Evolutionary conservation across 2,329 filamentous ascomycete species (phyloP).

Genomic region (Metarhizium brunneum): DNA sequence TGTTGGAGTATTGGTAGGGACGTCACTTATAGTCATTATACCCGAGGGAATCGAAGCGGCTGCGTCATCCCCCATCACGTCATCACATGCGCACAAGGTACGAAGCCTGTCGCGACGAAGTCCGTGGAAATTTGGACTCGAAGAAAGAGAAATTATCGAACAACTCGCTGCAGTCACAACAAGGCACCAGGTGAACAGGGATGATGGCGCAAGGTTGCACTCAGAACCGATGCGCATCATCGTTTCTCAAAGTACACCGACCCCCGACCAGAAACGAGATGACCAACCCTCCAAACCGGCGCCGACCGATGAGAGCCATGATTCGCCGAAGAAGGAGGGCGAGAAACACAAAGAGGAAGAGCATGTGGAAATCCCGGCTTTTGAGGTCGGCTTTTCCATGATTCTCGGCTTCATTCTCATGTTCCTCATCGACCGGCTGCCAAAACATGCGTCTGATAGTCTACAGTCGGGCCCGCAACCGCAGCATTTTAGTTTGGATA

Average conservation of each 20-base stretch:
- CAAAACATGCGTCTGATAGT: conserved; percentile 59
- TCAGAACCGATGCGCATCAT: not conserved
- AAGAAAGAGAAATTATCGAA: conserved; percentile 16
- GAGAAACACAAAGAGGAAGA: conserved; percentile 23
- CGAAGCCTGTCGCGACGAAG: conserved; percentile 22
- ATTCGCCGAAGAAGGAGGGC: conserved; percentile 10
- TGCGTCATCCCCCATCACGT: conserved; percentile 44
- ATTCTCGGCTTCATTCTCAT: conserved; percentile 88
- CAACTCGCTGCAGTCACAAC: conserved; percentile 12
- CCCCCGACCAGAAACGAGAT: not conserved
- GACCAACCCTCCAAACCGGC: not conserved
- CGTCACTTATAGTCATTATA: conserved; percentile 93
- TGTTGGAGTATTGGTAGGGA: conserved; percentile 88
- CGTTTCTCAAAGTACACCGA: not conserved
- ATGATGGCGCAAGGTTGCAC: not conserved
- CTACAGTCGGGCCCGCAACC: conserved; percentile 57
- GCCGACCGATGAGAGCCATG: not conserved
- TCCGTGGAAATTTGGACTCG: conserved; percentile 19
- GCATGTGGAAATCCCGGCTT: conserved; percentile 44
- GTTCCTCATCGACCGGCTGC: conserved; percentile 88
- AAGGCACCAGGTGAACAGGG: not conserved
- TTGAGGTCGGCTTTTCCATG: conserved; percentile 79
- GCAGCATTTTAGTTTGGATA: conserved; percentile 82
- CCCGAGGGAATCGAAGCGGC: conserved; percentile 92
- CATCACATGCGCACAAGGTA: conserved; percentile 27